Evolutionary conservation across 352 stramenopile species (phyloP).

Genomic region (Elongisporangium anandrum): DNA sequence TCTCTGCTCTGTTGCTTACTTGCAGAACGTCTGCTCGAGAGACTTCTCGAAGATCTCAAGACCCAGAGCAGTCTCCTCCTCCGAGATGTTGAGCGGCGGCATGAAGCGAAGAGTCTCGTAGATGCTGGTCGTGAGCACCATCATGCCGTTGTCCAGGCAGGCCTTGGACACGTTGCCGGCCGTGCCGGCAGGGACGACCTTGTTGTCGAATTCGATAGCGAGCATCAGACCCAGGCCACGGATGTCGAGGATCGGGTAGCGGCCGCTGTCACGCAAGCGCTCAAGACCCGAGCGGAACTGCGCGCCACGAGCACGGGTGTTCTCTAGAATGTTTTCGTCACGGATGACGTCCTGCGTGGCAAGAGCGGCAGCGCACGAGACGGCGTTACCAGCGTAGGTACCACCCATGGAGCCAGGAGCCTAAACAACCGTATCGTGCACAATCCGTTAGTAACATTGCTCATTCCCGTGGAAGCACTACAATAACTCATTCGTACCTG

Average conservation of each 20-base stretch:
- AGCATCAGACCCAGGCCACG: constrained; percentile 92
- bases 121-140: constrained; percentile 89
- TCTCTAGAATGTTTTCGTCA: constrained; percentile 88
- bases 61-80: constrained; percentile 62
- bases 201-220: constrained; percentile 86
- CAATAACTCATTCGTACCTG: constrained; percentile 20
- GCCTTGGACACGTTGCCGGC: constrained; percentile 70
- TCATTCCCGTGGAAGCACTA: not conserved
- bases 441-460: not conserved
- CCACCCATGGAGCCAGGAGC: constrained; percentile 89
- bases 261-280: constrained; percentile 52
- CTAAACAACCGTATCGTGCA: constrained; percentile 11
- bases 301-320: constrained; percentile 65
- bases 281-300: constrained; percentile 76
- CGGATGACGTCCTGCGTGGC: constrained; percentile 85
- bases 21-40: constrained; percentile 36
- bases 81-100: constrained; percentile 84
- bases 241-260: constrained; percentile 82
- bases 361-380: constrained; percentile 89
- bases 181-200: constrained; percentile 45
- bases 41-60: constrained; percentile 60
- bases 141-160: constrained; percentile 86
- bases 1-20: constrained; percentile 7
- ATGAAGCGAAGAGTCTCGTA: constrained; percentile 93
- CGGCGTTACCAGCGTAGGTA: constrained; percentile 91